Evolutionary conservation across 1,284 basidiomycete genomes (phyloP).

Genomic region (Leccinum laetum): DNA sequence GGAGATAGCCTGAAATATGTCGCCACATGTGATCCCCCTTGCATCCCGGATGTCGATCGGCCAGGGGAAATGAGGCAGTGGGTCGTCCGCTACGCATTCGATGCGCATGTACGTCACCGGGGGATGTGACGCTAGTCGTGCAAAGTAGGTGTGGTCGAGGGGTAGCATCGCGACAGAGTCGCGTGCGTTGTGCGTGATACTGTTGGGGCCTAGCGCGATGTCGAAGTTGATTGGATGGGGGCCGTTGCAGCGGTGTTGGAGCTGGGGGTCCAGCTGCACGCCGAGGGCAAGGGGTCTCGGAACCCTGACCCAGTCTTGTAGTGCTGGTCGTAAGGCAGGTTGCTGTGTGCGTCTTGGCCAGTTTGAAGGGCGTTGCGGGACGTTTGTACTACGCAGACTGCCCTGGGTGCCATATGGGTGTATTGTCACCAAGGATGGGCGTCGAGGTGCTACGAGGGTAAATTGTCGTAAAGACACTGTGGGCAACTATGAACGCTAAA

Average conservation of each 20-base stretch:
- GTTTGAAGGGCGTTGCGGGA: neutral
- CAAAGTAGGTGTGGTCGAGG: conserved; percentile 39
- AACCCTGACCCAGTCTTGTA: conserved; percentile 44
- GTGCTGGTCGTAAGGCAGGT: neutral
- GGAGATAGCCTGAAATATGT: conserved; percentile 49
- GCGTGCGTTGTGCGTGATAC: neutral
- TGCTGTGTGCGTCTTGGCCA: neutral
- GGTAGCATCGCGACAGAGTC: conserved; percentile 17
- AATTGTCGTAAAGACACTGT: neutral
- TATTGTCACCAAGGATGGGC: conserved; percentile 19
- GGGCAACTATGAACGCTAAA: too few species aligned
- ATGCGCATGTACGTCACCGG: conserved; percentile 55
- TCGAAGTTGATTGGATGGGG: conserved; percentile 49
- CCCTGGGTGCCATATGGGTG: conserved; percentile 20
- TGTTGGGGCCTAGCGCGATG: conserved; percentile 31
- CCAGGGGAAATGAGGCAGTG: conserved; percentile 49
- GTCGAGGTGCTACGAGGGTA: conserved; percentile 16
- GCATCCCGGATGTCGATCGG: conserved; percentile 49
- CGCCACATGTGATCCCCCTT: conserved; percentile 46
- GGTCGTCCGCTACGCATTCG: conserved; percentile 49
- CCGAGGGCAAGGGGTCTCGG: conserved; percentile 42
- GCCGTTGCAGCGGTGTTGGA: conserved; percentile 45
- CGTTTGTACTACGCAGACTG: neutral
- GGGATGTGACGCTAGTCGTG: conserved; percentile 60
- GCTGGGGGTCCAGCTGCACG: conserved; percentile 54